These are phyloP conservation scores for Neofusicoccum kwambonambiense DNA, from an alignment of 2,329 filamentous ascomycete species.

Conservation along the genomic window DNA sequence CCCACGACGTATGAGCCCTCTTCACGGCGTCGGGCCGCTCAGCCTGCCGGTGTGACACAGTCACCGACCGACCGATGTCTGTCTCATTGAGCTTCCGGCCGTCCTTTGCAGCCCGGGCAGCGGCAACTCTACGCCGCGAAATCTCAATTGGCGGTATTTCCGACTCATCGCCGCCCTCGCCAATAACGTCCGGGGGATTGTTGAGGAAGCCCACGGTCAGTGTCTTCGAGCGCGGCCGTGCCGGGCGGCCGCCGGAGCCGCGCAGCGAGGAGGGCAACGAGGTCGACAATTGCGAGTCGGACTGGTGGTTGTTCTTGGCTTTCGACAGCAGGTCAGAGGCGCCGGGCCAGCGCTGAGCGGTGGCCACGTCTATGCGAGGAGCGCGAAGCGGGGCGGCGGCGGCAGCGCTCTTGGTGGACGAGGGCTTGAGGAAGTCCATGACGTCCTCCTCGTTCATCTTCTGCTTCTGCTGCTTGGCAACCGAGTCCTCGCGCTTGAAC, in stretches of 20 bases:
- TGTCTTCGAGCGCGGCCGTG: constrained; percentile 59
- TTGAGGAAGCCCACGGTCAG: constrained; percentile 73
- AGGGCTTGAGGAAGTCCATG: constrained; percentile 58
- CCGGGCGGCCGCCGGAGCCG: constrained; percentile 35
- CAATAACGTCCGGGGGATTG: constrained; percentile 75
- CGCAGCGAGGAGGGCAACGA: constrained; percentile 29
- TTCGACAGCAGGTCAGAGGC: constrained; percentile 44
- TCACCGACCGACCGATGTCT: constrained; percentile 13
- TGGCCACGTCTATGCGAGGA: constrained; percentile 49
- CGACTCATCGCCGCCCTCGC: constrained; percentile 86
- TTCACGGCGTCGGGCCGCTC: constrained; percentile 23
- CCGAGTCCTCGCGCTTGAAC: constrained; percentile 41
- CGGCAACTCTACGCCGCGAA: constrained; percentile 39
- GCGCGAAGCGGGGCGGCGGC: constrained; percentile 26
- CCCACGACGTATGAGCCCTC: constrained; percentile 33
- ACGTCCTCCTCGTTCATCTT: constrained; percentile 48
- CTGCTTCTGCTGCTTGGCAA: constrained; percentile 29
- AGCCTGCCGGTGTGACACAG: constrained; percentile 5
- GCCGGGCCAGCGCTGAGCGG: constrained; percentile 52
- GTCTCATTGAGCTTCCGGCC: constrained; percentile 15
- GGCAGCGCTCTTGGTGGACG: constrained; percentile 40
- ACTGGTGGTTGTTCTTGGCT: constrained; percentile 21
- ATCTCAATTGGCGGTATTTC: constrained; percentile 71
- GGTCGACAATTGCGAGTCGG: constrained; percentile 35
- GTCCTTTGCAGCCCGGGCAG: constrained; percentile 11